phyloP scores from a whole-genome alignment of 495 filamentous ascomycete species.

The Terfezia boudieri region DNA sequence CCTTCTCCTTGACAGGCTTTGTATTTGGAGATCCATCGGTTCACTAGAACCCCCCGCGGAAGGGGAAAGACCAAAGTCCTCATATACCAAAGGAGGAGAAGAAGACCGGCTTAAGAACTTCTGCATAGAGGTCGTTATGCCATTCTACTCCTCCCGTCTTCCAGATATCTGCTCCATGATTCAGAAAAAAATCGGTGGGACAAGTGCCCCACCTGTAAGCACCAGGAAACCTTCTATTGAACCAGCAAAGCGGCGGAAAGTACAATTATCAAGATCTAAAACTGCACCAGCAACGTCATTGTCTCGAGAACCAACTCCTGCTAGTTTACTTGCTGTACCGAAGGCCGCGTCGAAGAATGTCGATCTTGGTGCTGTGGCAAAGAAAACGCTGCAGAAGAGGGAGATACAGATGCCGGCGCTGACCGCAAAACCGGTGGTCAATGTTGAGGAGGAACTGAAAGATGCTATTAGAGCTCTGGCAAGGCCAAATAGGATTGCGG shows the following conservation, averaged over 20 bases:
- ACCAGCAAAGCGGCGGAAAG: slow-evolving; percentile 27
- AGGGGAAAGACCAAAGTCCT: slow-evolving; percentile 27
- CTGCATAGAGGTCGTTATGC: slow-evolving; percentile 77
- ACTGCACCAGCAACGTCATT: slow-evolving; percentile 5
- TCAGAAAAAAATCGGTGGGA: slow-evolving; percentile 69
- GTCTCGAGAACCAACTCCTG: slow-evolving; percentile 4
- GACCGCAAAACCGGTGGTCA: slow-evolving; percentile 36
- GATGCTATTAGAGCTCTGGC: slow-evolving; percentile 64
- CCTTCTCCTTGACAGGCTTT: slow-evolving; percentile 67
- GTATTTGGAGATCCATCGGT: slow-evolving; percentile 85
- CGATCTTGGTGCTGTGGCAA: slow-evolving; percentile 22
- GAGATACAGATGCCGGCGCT: slow-evolving; percentile 44
- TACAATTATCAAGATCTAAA: slow-evolving; percentile 10
- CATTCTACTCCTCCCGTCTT: slow-evolving; percentile 71
- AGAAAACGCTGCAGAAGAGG: slow-evolving; percentile 37
- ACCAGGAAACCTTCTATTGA: slow-evolving; percentile 45
- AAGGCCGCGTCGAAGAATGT: slow-evolving; percentile 27
- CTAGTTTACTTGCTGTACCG: slow-evolving; percentile 11
- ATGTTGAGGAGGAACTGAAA: slow-evolving; percentile 57
- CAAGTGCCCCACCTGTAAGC: slow-evolving; percentile 36
- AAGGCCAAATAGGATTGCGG: slow-evolving; percentile 66
- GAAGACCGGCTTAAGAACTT: slow-evolving; percentile 49
- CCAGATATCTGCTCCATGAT: slow-evolving; percentile 59
- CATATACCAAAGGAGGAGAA: slow-evolving; percentile 19
- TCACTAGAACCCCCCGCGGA: slow-evolving; percentile 29